A percentile compares a stretch with the other conserved stretches of the same genome.
phyloP scores from a whole-genome alignment of 768 basidiomycete genomes.

The Rhizopogon salebrosus region DNA sequence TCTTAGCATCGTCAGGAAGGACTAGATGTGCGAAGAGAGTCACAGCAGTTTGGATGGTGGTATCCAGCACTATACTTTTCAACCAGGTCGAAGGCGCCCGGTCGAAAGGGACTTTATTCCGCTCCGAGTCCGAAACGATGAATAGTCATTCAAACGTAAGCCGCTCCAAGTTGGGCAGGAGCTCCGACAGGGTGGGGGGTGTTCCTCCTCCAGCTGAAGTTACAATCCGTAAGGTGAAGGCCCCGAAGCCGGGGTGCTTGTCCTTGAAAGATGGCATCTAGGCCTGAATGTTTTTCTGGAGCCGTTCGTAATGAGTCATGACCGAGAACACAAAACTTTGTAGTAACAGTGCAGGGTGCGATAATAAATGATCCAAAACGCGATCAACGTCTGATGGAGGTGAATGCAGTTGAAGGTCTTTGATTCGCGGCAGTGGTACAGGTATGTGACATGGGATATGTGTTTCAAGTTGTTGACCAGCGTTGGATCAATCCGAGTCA shows the following conservation, averaged over 20 bases:
- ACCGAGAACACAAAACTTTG: slow-evolving; percentile 5
- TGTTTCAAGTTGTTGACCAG: background rate
- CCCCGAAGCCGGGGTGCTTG: slow-evolving; percentile 24
- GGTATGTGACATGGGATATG: background rate
- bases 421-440: slow-evolving; percentile 17
- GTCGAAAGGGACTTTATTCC: background rate
- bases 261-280: slow-evolving; percentile 26
- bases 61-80: background rate
- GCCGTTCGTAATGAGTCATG: slow-evolving; percentile 14
- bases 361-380: slow-evolving; percentile 8
- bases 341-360: background rate
- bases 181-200: slow-evolving; percentile 14
- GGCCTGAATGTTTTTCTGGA: slow-evolving; percentile 14
- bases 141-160: background rate
- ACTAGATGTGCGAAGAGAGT: background rate
- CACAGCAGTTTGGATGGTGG: background rate
- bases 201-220: too few species aligned
- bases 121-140: background rate
- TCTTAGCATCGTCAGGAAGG: background rate
- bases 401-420: slow-evolving; percentile 19
- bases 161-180: slow-evolving; percentile 24
- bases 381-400: slow-evolving; percentile 24
- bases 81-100: background rate
- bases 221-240: slow-evolving; percentile 25
- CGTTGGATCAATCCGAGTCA: background rate